Conservation (phyloP, 2,329 filamentous ascomycete genomes). For the Helotiales sp. region DNA sequence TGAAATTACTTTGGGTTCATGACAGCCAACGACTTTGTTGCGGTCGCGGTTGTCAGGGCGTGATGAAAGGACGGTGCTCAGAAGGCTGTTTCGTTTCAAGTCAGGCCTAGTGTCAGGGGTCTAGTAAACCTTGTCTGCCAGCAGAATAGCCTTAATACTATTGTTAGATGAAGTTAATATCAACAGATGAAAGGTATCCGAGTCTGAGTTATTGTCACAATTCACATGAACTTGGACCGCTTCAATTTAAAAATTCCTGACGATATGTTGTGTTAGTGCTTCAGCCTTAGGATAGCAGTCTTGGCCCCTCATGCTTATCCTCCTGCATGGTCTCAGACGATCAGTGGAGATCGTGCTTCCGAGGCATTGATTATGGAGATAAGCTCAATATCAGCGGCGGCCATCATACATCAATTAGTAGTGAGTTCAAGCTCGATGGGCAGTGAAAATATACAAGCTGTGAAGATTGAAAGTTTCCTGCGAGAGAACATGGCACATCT, state of each 20-base stretch:
- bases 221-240: background rate
- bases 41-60: background rate
- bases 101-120: background rate
- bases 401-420: background rate
- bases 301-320: background rate
- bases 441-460: background rate
- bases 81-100: conserved; percentile 10
- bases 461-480: background rate
- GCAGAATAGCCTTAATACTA: background rate
- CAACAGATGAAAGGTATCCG: background rate
- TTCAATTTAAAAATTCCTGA: too few relatives aligned
- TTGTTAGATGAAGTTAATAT: background rate
- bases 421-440: background rate
- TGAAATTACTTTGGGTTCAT: background rate
- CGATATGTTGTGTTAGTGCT: too few relatives aligned
- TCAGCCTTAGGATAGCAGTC: too few relatives aligned
- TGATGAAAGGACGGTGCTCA: conserved; percentile 4
- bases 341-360: background rate
- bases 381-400: background rate
- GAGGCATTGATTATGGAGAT: background rate
- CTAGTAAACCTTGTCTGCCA: background rate
- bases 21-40: conserved; percentile 15
- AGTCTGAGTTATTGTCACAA: background rate
- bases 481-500: too few relatives aligned
- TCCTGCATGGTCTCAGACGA: background rate